Conservation (phyloP, 805 yeast species). For the Monosporozyma yasuniensis region DNA sequence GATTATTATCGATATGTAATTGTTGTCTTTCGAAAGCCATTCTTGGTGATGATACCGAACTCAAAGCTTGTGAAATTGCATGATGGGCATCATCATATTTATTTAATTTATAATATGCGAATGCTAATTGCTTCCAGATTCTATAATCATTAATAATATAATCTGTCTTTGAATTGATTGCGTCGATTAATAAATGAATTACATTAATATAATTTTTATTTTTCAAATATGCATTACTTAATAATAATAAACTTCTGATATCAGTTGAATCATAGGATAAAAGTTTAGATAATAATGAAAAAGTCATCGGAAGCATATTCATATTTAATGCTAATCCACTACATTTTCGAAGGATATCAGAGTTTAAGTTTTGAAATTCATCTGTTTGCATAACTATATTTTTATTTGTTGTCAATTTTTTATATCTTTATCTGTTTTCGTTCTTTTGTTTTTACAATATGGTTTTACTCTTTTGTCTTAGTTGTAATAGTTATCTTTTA, state of each 20-base stretch:
- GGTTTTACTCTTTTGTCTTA: too few relatives aligned
- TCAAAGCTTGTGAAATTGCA: slow-evolving; percentile 10
- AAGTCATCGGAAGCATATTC: slow-evolving; percentile 14
- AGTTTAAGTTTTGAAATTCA: slow-evolving; percentile 5
- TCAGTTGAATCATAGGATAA: slow-evolving; percentile 13
- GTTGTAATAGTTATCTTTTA: too few relatives aligned
- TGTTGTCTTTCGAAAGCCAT: neutral
- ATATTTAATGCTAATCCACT: slow-evolving; percentile 19
- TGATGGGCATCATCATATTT: slow-evolving; percentile 19
- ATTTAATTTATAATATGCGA: slow-evolving; percentile 16
- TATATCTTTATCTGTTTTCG: too few relatives aligned
- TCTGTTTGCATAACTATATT: slow-evolving; percentile 1
- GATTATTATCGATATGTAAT: neutral
- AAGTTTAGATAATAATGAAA: slow-evolving; percentile 11
- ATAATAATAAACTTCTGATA: slow-evolving; percentile 10
- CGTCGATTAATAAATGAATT: slow-evolving; percentile 11
- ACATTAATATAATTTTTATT: slow-evolving; percentile 11
- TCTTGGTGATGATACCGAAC: neutral
- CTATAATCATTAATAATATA: slow-evolving; percentile 8
- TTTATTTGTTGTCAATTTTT: neutral
- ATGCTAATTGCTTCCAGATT: slow-evolving; percentile 20
- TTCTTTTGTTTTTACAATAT: too few relatives aligned
- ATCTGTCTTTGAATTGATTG: slow-evolving; percentile 11
- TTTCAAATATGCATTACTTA: slow-evolving; percentile 13
- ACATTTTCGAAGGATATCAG: slow-evolving; percentile 14